A percentile compares a stretch with the other conserved stretches of the same genome.
phyloP scores from a whole-genome alignment of 2,329 filamentous ascomycete species.

The Paecilomyces niveus region DNA sequence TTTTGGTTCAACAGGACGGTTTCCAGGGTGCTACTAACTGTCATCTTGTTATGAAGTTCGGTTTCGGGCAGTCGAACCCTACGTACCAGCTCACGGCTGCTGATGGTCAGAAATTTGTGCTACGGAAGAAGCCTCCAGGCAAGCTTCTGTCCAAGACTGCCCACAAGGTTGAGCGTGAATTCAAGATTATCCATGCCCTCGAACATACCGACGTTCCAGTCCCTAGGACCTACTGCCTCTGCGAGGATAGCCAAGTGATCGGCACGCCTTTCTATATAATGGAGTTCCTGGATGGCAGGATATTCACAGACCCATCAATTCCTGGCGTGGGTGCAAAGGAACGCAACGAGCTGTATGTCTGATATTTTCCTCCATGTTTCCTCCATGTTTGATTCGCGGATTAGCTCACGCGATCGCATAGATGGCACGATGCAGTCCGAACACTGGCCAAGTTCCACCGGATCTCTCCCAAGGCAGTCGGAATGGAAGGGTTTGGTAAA shows the following conservation, averaged over 20 bases:
- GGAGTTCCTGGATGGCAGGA: slow-evolving; percentile 88
- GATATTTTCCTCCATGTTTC: neutral
- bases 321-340: slow-evolving; percentile 63
- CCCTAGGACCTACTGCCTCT: slow-evolving; percentile 74
- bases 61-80: slow-evolving; percentile 94
- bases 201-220: slow-evolving; percentile 75
- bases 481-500: slow-evolving; percentile 67
- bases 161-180: slow-evolving; percentile 94
- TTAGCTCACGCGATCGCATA: slow-evolving; percentile 17
- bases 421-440: slow-evolving; percentile 75
- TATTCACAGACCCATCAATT: slow-evolving; percentile 82
- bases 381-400: slow-evolving; percentile 2
- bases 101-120: slow-evolving; percentile 66
- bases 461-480: slow-evolving; percentile 59
- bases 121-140: slow-evolving; percentile 98
- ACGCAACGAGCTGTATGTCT: slow-evolving; percentile 59
- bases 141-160: slow-evolving; percentile 87
- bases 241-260: slow-evolving; percentile 71
- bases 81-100: slow-evolving; percentile 83
- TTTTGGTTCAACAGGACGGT: neutral
- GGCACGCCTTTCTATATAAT: slow-evolving; percentile 97
- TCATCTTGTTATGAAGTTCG: slow-evolving; percentile 57
- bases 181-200: slow-evolving; percentile 80
- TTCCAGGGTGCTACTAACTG: neutral
- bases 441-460: slow-evolving; percentile 82